Base-by-base conservation (phyloP, 2,329 filamentous ascomycete species). In the Diaporthe humulicola region DNA sequence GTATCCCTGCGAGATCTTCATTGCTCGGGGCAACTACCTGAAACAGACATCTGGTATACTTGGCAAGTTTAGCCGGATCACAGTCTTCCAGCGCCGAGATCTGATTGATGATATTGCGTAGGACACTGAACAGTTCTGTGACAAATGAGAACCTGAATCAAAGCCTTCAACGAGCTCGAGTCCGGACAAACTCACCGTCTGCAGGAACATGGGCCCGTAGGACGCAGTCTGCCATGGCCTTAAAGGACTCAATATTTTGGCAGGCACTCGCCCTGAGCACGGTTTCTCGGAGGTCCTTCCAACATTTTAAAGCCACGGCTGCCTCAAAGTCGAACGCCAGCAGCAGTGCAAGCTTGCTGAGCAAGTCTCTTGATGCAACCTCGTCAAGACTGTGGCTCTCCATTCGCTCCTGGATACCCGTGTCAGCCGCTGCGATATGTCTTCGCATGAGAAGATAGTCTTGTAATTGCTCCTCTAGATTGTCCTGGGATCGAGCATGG, bases 251-350 rank as follows among this genome's bases (percentile, higher is more conserved):
- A 45, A 86, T 83, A 69, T 86, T 86, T 25, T 83, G 81, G 73
- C 87, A 90, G 0, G 79, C 70, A 8, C 83, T 83, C 1, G 88
- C 87, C 70, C 86, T 88, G 71, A 88, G 80, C 30, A 97, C 88
- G 10, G 95, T 89, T 22, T 85, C 82, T 7, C 87, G 85, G 1
- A 97, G 84, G 50, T 90, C 87, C 57, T 93, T 89, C 93, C 93
- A 97, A 28, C 89, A 87, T 75, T 91, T 89, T 6, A 97, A 85
- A 42, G 87, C 87, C 52, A 94, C 84, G 0, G 93, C 91, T 3
- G 91, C 93, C 84, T 98, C 95, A 76, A 98, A 94, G 77, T 97
- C 93, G 77, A 96, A 94, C 0, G 93, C 90, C 10, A 95, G 85
- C 25, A 98, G 83, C 3, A 91, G 89, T 8, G 92, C 88, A 48